A percentile compares a stretch with the other conserved stretches of the same genome.
phyloP scores from a whole-genome alignment of 2,329 filamentous ascomycete genomes.

The Magnaporthiopsis incrustans region DNA sequence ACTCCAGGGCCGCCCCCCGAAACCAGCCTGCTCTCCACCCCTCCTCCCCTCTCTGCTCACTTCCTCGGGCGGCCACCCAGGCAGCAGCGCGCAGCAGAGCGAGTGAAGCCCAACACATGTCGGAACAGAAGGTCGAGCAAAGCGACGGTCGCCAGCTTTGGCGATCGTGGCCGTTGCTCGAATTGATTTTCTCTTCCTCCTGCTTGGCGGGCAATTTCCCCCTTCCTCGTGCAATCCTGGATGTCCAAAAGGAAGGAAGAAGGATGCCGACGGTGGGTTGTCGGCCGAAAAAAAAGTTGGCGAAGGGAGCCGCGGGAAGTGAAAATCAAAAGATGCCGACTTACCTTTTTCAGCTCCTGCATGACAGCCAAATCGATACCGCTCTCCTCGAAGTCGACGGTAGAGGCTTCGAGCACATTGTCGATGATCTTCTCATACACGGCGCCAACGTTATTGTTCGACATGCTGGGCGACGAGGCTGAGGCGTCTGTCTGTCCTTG shows the following conservation, averaged over 20 bases:
- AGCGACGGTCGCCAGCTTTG: not conserved
- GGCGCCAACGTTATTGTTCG: slow-evolving; percentile 55
- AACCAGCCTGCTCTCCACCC: slow-evolving; percentile 11
- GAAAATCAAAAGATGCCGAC: slow-evolving; percentile 24
- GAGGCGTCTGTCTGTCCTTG: not conserved
- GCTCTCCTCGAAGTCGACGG: slow-evolving; percentile 93
- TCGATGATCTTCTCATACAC: slow-evolving; percentile 75
- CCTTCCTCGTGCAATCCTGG: not conserved
- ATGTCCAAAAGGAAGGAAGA: too few relatives aligned
- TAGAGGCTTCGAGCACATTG: slow-evolving; percentile 85
- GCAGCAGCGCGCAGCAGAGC: slow-evolving; percentile 9
- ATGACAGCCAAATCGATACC: slow-evolving; percentile 83
- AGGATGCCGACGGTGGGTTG: not conserved
- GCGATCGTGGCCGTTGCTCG: not conserved
- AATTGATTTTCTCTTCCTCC: not conserved
- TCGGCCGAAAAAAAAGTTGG: not conserved
- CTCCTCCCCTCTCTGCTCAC: slow-evolving; percentile 4
- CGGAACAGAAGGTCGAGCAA: not conserved
- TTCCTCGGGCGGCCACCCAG: slow-evolving; percentile 1
- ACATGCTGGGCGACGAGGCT: slow-evolving; percentile 36
- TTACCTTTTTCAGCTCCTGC: slow-evolving; percentile 80
- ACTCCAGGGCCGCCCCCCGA: slow-evolving; percentile 11
- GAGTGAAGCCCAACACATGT: slow-evolving; percentile 6
- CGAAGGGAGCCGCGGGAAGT: slow-evolving; percentile 4
- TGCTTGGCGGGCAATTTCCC: not conserved